A percentile compares a stretch with the other conserved stretches of the same genome.
Evolutionary conservation across 129 eudicot genomes (phyloP).

Genomic region (Ambrosia trifida): DNA sequence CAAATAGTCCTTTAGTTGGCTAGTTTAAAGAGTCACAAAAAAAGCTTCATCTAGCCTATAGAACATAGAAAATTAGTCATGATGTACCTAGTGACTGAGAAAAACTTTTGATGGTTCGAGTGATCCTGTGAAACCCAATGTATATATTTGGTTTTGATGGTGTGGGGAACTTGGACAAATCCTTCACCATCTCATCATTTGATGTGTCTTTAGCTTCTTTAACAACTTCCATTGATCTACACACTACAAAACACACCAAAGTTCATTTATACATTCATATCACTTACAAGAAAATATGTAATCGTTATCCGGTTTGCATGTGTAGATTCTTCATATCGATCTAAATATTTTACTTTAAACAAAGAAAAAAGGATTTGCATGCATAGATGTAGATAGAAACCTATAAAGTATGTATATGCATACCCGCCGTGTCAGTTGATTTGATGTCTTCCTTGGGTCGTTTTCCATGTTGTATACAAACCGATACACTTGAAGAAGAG

Average conservation of each 20-base stretch:
- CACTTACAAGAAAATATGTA: neutral
- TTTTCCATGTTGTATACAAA: conserved; percentile 44
- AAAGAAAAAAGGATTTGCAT: neutral
- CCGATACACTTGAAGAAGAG: conserved; percentile 67
- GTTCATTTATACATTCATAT: conserved; percentile 10
- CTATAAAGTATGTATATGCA: neutral
- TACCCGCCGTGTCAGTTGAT: conserved; percentile 46
- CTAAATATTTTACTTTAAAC: neutral
- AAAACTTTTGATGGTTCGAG: conserved; percentile 54
- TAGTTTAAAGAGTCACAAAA: neutral
- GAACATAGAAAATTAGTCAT: neutral
- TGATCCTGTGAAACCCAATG: conserved; percentile 60
- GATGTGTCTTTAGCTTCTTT: conserved; percentile 37
- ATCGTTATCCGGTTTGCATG: neutral
- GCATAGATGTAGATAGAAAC: neutral
- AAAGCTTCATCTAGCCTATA: neutral
- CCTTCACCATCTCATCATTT: conserved; percentile 47
- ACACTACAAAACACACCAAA: conserved; percentile 27
- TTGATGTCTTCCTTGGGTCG: conserved; percentile 36
- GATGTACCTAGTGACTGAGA: conserved; percentile 69
- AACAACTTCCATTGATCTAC: conserved; percentile 26
- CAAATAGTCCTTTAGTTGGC: too few species aligned
- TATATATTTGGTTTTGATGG: conserved; percentile 51
- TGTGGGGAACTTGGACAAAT: conserved; percentile 36
- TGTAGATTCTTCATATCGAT: neutral